Evolutionary conservation across 805 yeast species (phyloP).

Genomic region (Candida dajiaensis): DNA sequence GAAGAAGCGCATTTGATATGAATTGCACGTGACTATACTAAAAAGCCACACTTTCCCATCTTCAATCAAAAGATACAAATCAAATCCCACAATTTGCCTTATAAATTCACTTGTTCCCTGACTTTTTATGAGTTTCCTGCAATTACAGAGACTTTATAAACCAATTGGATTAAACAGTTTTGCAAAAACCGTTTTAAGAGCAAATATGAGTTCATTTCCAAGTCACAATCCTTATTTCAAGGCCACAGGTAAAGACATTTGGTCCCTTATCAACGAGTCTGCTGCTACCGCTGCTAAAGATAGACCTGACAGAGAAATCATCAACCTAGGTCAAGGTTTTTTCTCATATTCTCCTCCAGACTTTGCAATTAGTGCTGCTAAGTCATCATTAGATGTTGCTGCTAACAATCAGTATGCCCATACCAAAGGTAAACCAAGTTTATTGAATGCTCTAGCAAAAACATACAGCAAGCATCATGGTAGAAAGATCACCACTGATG

Average conservation of each 20-base stretch:
- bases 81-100: not conserved
- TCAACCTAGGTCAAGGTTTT: constrained; percentile 94
- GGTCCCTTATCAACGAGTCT: constrained; percentile 93
- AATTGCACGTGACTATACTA: not conserved
- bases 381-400: constrained; percentile 65
- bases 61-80: not conserved
- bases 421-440: constrained; percentile 77
- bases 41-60: not conserved
- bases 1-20: not conserved
- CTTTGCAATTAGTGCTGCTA: constrained; percentile 83
- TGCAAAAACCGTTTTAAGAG: not conserved
- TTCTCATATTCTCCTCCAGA: constrained; percentile 94
- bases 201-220: constrained; percentile 27
- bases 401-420: constrained; percentile 89
- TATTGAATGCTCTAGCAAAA: constrained; percentile 62
- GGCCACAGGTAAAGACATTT: constrained; percentile 78
- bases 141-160: not conserved
- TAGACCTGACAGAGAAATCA: constrained; percentile 66
- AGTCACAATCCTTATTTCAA: constrained; percentile 63
- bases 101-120: not conserved
- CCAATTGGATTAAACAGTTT: not conserved
- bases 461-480: constrained; percentile 68
- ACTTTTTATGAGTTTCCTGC: not conserved
- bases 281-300: constrained; percentile 74
- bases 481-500: constrained; percentile 47